Evolutionary conservation across 1,139 yeast genomes (phyloP), one percentile per base, ranked within the genome.

Genomic region (Casaregolazyma lundiana): DNA sequence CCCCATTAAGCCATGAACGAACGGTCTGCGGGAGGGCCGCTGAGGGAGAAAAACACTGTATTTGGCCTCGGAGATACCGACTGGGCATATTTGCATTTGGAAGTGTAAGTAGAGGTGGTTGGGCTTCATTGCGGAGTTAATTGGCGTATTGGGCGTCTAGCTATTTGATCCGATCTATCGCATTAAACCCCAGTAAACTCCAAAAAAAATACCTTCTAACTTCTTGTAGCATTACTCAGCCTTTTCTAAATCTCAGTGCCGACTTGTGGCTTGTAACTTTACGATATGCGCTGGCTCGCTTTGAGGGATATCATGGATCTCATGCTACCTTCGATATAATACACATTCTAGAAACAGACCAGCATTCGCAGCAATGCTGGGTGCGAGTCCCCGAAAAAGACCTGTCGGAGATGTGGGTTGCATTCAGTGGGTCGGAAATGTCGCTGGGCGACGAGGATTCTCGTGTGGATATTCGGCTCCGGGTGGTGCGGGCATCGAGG

Each of bases 301-400:
- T 66, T 41, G 60, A 66, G 35, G 80, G 80, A 1, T 35, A 68
- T 2, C 51, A 67, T 19, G 79, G 78, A 1, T 68, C 68, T 38
- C 65, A 76, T 2, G 60, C 68, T 1, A 70, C 69, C 8, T 62
- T 69, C 17, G 79, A 75, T 50, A 55, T 74, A 15, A 51, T 73
- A 44, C 65, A 64, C 24, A 41, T 50, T 13, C 20, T 50, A 15
- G 35, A 50, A 3, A 51, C 45, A 3, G 49, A 50, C n/a, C 55
- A 50, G 3, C 46, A 56, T 8, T 17, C 52, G 49, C 50, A 56
- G 52, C 44, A 50, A 57, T 43, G 54, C 52, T 44, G 60, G 59
- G 46, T 62, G 18, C 48, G 66, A 20, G 65, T 48, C 35, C 64
- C 50, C 16, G 60, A 50, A 39, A 29, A 56, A 8, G 57, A 55